Evolutionary conservation across 129 eudicot species (phyloP), one percentile per base, ranked within the genome.

Genomic region (Apium graveolens): DNA sequence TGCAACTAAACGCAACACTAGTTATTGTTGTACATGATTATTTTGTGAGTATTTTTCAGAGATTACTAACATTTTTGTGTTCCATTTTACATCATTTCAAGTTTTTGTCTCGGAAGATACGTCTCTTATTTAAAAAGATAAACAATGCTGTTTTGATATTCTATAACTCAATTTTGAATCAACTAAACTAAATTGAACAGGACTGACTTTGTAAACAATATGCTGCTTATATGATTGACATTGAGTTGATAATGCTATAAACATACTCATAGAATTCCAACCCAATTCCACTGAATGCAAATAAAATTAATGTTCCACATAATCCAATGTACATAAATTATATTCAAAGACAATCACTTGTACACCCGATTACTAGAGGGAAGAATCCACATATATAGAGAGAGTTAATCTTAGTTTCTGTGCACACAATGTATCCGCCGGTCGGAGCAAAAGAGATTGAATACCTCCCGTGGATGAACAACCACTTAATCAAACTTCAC

Each of bases 1-100:
- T 83, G 92, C 92, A 32, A 84, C 95, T 87, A 91, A 83, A 84
- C 94, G 83, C 21, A 46, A 39, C 69, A 86, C 81, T 44, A 78
- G 76, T 70, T 37, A 16, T 82, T 91, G 97, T 83, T 91, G 95
- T 83, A 84, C 87, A 32, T 42, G 80, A 85, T 76, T 86, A 68
- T 29, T 31, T 31, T 27, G 38, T 65, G 75, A 78, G n/a, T 29
- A 5, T 27, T 55, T 76, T 44, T 45, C 27, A 75, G 32, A 60
- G 32, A 60, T n/a, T 57, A 60, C 17, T 26, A 10, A n/a, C 68
- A n/a, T 60, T 60, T 8, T 3, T n/a, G 65, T 26, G 32, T 60
- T 60, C 32, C 4, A n/a, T 60, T 60, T 26, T 26, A 5, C 66
- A 57, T 57, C 63, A 57, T 8, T 57, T 9, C 31, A 57, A 60